phyloP scores from a whole-genome alignment of 352 stramenopile genomes.

The Blastocystis sp. region DNA sequence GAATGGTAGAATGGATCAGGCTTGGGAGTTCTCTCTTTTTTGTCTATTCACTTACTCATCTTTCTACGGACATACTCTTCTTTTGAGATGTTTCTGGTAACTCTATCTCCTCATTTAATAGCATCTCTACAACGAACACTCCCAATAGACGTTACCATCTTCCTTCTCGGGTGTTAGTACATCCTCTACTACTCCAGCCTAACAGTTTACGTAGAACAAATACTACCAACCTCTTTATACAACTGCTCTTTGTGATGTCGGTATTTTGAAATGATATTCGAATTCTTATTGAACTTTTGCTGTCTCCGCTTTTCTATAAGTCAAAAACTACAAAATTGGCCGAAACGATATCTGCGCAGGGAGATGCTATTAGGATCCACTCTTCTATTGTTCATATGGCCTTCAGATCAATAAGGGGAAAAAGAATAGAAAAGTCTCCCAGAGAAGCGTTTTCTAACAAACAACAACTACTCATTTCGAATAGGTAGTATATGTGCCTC shows the following conservation, averaged over 20 bases:
- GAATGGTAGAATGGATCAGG: conserved; percentile 51
- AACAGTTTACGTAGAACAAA: neutral
- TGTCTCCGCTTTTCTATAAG: conserved; percentile 5
- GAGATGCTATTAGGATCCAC: conserved; percentile 38
- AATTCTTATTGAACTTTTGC: conserved; percentile 39
- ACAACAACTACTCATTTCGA: neutral
- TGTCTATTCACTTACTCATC: neutral
- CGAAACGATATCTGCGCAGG: neutral
- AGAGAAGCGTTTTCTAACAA: conserved; percentile 21
- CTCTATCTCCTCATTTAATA: neutral
- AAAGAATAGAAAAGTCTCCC: neutral
- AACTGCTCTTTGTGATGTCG: conserved; percentile 18
- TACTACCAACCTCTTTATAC: conserved; percentile 9
- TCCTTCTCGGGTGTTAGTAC: neutral
- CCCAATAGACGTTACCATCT: neutral
- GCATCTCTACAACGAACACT: neutral
- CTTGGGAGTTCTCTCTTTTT: neutral
- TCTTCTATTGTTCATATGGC: neutral
- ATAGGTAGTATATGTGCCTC: conserved; percentile 54
- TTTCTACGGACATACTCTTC: neutral
- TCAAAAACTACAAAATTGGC: neutral
- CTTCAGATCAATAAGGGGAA: neutral
- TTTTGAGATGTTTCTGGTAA: neutral
- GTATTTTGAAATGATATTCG: conserved; percentile 49
- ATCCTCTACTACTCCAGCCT: neutral